Percentiles rank a stretch among this genome's conserved stretches.
These are phyloP conservation scores for Clarireedia sp. DNA, from an alignment of 2,329 filamentous ascomycete species.

Conservation along the genomic window DNA sequence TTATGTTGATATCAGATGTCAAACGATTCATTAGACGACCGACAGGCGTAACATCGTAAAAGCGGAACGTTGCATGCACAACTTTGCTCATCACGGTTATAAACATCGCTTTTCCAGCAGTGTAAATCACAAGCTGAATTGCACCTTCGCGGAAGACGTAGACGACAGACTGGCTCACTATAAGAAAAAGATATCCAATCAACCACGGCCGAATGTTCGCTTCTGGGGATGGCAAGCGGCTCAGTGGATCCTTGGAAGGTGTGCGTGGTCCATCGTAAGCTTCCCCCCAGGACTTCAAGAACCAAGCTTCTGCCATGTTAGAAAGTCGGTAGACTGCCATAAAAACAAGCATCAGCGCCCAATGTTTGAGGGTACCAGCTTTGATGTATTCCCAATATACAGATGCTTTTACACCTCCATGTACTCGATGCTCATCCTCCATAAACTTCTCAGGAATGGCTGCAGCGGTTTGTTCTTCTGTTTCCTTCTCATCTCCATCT, in stretches of 20 bases:
- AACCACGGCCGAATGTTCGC: constrained; percentile 69
- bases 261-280: constrained; percentile 45
- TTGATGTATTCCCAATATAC: constrained; percentile 84
- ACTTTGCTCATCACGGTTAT: constrained; percentile 63
- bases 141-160: constrained; percentile 56
- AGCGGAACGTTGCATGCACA: constrained; percentile 75
- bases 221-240: constrained; percentile 56
- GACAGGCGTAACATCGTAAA: constrained; percentile 84
- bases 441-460: constrained; percentile 67
- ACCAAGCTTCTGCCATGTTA: constrained; percentile 65
- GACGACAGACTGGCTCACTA: constrained; percentile 49
- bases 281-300: constrained; percentile 82
- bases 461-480: constrained; percentile 28
- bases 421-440: constrained; percentile 65
- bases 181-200: constrained; percentile 59
- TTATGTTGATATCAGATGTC: constrained; percentile 80
- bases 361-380: constrained; percentile 68
- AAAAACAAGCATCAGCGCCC: constrained; percentile 55
- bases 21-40: constrained; percentile 88
- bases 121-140: constrained; percentile 71
- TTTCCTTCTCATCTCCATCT: constrained; percentile 19
- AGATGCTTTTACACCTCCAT: constrained; percentile 65
- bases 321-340: constrained; percentile 56
- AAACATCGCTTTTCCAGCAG: constrained; percentile 70
- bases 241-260: constrained; percentile 31